These are phyloP conservation scores for Termitomyces sp. DNA, from an alignment of 768 basidiomycete genomes.

Conservation along the genomic window DNA sequence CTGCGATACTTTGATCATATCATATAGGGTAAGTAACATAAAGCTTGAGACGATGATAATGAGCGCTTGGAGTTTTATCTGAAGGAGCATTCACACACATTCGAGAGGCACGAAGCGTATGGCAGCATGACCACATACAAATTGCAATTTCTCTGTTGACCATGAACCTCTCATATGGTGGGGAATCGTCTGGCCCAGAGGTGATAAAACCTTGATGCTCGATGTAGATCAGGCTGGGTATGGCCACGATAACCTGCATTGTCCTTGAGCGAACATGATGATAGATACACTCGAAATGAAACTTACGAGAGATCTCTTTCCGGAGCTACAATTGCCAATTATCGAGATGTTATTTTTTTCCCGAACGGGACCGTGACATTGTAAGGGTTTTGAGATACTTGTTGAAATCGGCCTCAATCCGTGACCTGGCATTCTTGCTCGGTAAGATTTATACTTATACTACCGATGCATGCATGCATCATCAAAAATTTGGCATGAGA, in stretches of 20 bases:
- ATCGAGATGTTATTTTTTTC: neutral
- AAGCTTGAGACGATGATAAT: constrained; percentile 10
- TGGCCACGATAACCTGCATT: too few species aligned
- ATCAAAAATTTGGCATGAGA: too few species aligned
- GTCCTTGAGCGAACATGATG: neutral
- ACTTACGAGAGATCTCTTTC: too few species aligned
- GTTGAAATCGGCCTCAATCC: neutral
- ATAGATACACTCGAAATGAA: too few species aligned
- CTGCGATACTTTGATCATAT: constrained; percentile 3
- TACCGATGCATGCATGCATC: too few species aligned
- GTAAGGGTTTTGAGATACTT: neutral
- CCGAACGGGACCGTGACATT: too few species aligned
- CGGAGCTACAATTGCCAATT: too few species aligned
- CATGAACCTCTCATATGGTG: neutral
- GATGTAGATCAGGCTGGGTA: too few species aligned
- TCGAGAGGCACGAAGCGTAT: neutral
- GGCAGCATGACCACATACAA: neutral
- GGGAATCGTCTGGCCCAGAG: too few species aligned
- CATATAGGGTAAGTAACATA: too few species aligned
- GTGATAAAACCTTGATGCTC: neutral
- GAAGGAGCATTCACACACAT: neutral
- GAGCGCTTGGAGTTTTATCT: constrained; percentile 12
- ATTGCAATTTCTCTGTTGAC: too few species aligned
- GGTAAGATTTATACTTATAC: too few species aligned
- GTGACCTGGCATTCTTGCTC: neutral